These are phyloP conservation scores for Kurtzmaniella fragi DNA, from an alignment of 805 yeast genomes.

Conservation along the genomic window DNA sequence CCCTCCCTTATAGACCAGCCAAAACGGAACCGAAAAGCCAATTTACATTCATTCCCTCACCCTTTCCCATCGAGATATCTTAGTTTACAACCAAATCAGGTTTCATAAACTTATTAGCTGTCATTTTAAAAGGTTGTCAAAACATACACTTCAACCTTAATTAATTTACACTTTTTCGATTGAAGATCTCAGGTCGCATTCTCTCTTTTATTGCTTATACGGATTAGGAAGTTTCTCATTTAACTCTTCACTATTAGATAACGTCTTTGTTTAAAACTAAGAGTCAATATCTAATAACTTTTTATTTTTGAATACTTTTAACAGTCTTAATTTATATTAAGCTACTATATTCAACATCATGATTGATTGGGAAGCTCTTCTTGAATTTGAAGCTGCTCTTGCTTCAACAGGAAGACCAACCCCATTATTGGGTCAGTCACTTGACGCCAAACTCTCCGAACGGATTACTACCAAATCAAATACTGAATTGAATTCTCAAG, in stretches of 20 bases:
- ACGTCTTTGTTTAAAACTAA: background rate
- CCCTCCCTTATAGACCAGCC: background rate
- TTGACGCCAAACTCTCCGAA: constrained; percentile 8
- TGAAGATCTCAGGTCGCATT: too few relatives aligned
- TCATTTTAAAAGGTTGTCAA: too few relatives aligned
- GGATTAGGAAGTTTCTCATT: too few relatives aligned
- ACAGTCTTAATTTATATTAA: too few relatives aligned
- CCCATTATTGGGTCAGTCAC: constrained; percentile 12
- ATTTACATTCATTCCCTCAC: background rate
- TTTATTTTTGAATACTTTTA: too few relatives aligned
- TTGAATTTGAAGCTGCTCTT: constrained; percentile 33
- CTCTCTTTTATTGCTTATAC: too few relatives aligned
- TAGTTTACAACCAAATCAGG: background rate
- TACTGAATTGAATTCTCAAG: constrained; percentile 10
- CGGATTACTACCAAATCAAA: constrained; percentile 1
- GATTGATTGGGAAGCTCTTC: constrained; percentile 21
- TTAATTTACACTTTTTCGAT: too few relatives aligned
- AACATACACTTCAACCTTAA: too few relatives aligned
- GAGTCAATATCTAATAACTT: background rate
- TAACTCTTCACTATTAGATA: too few relatives aligned
- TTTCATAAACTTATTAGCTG: too few relatives aligned
- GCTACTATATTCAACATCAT: too few relatives aligned
- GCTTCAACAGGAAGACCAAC: constrained; percentile 11
- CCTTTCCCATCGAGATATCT: background rate
- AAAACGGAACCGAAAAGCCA: too few relatives aligned